Evolutionary conservation across 352 stramenopile species (phyloP), one percentile per base, ranked within the genome.

Genomic region (Phytophthora idaei): DNA sequence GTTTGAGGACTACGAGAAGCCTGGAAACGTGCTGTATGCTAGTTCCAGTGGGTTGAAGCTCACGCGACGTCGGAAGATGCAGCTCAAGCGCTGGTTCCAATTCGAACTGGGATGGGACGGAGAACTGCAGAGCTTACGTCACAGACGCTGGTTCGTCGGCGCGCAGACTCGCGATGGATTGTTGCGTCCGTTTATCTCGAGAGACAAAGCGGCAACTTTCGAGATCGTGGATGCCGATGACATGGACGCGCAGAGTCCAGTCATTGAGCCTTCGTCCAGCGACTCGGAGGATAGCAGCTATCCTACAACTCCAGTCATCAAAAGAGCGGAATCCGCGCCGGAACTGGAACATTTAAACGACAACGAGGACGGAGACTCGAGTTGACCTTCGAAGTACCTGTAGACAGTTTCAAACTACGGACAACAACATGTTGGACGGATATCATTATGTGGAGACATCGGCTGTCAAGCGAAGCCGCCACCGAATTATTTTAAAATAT

Each of bases 141-240:
- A 89, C 42, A 78, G 82, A 5, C 77, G 83, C 6, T 93, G 84
- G 84, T 90, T 89, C 55, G 62, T 93, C 28, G 84, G 84, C 42
- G 80, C 78, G 4, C 82, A 89, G 67, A 90, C 74, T 31, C 83
- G 80, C 2, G 78, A 93, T 58, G 84, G 84, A 7, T 59, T 90
- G 39, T 50, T 93, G 25, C 76, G 84, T 11, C 86, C 82, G 17
- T 90, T 89, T 55, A 87, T 80, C 44, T 81, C 70, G 12, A 65
- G 84, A 34, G 80, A 90, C 56, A 77, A 83, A 32, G 82, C 82
- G 27, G 69, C 63, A 25, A 51, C 47, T 2, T 90, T 93, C 55
- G 64, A 88, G 67, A 85, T 93, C 39, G 67, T 90, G 6, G 80
- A 90, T 49, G 84, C 84, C 1, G 75, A 85, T 41, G 49, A 78